Evolutionary conservation across 2,329 filamentous ascomycete genomes (phyloP), one percentile per base, ranked within the genome.

Genomic region (Aspergillus felis): DNA sequence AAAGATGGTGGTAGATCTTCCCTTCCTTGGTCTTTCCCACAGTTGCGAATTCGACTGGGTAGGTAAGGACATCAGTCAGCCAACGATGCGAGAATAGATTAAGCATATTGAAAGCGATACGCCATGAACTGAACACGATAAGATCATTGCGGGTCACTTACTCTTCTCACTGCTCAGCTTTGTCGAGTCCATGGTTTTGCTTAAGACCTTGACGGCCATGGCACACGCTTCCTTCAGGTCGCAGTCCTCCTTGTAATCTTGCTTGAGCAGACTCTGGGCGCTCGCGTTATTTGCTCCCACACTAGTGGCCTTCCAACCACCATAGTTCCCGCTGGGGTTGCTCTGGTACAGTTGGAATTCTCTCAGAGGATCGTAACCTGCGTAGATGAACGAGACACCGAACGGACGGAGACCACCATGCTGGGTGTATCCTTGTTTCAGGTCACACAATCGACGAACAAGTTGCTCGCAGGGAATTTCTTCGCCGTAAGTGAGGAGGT

Each of bases 141-240:
- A 22, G n/a, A 14, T 2, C 14, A 51, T 14, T 47, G 17, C n/a
- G 17, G 20, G 4, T 41, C 25, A 82, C 90, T 77, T 80, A 96
- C 92, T 96, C 86, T 99, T 99, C 84, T 99, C 94, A 73, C 92
- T 96, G 82, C 92, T 97, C 73, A 99, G 80, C 83, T 97, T 99
- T 55, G 93, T 97, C 55, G 92, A 96, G 76, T 99, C 94, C 95
- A 99, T 99, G 5, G 94, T 99, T 87, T 99, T 99, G 84, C 94
- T 97, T 65, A 99, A 80, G 62, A 99, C 94, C 84, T 99, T 99
- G 75, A 99, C 94, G 10, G 94, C 94, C 83, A 97, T 89, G 55
- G 89, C 92, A 75, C 94, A 99, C 4, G 95, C 94, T 81, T 99
- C 94, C 81, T 96, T 91, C 72, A 99, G 78, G 65, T 91, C 89